Evolutionary conservation across 164 flowering plant genomes (phyloP).

Genomic region (Vitis rotundifolia): DNA sequence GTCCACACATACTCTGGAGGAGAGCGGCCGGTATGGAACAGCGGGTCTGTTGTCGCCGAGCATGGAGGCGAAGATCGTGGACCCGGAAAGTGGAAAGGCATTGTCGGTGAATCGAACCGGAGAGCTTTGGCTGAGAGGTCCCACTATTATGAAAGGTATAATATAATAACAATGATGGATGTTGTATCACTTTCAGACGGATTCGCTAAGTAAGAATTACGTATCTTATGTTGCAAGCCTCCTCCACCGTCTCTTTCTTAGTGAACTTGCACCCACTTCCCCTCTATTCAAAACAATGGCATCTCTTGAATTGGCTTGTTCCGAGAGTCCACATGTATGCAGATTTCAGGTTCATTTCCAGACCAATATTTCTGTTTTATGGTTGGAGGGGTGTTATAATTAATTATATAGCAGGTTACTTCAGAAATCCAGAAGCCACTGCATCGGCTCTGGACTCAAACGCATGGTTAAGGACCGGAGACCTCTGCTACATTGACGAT

Average conservation of each 20-base stretch:
- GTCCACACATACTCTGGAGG: conserved; percentile 77
- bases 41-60: conserved; percentile 74
- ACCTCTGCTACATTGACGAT: conserved; percentile 81
- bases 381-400: not conserved
- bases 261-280: no score
- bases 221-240: no score
- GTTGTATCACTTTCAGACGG: no score
- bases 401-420: conserved; percentile 57
- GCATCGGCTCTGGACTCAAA: conserved; percentile 59
- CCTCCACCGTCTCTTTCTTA: no score
- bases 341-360: no score
- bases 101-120: conserved; percentile 64
- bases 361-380: no score
- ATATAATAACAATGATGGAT: no score
- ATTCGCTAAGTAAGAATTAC: no score
- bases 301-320: not conserved
- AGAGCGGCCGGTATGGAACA: conserved; percentile 80
- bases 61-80: conserved; percentile 77
- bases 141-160: conserved; percentile 83
- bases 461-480: conserved; percentile 94
- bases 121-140: conserved; percentile 92
- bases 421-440: conserved; percentile 77
- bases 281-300: no score
- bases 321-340: no score
- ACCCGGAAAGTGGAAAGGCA: conserved; percentile 61